Conservation (phyloP, 371 early-diverging fungal genomes). For the Coemansia linderi region DNA sequence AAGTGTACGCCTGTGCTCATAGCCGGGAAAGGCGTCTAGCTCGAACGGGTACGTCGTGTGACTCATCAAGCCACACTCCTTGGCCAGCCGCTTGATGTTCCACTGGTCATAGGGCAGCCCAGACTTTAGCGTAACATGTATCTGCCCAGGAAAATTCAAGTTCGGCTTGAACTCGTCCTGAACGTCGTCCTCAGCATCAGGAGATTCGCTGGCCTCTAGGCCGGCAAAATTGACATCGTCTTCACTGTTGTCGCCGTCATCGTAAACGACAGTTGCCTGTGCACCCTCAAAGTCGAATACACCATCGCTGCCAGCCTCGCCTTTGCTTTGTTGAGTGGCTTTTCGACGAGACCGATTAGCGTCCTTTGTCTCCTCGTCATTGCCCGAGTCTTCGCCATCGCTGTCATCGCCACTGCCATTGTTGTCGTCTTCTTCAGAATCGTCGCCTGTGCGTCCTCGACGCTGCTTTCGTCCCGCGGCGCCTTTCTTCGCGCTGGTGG, state of each 20-base stretch:
- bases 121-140: constrained; percentile 82
- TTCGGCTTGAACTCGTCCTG: constrained; percentile 12
- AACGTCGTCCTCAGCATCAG: background rate
- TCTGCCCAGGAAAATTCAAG: constrained; percentile 60
- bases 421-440: constrained; percentile 16
- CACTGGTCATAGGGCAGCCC: constrained; percentile 88
- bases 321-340: background rate
- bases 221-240: background rate
- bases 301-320: background rate
- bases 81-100: constrained; percentile 78
- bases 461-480: background rate
- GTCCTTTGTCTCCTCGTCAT: background rate
- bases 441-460: background rate
- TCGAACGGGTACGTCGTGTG: constrained; percentile 67
- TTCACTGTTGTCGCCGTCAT: constrained; percentile 8
- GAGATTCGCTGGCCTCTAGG: background rate
- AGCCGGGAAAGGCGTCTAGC: constrained; percentile 77
- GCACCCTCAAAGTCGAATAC: constrained; percentile 42
- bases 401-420: constrained; percentile 21
- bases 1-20: constrained; percentile 91
- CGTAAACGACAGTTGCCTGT: constrained; percentile 29
- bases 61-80: constrained; percentile 60
- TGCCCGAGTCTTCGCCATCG: constrained; percentile 18
- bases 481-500: background rate
- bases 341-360: background rate